A percentile compares a stretch with the other conserved stretches of the same genome.
Evolutionary conservation across 1,284 basidiomycete species (phyloP).

Genomic region (Cryptococcus sp.): DNA sequence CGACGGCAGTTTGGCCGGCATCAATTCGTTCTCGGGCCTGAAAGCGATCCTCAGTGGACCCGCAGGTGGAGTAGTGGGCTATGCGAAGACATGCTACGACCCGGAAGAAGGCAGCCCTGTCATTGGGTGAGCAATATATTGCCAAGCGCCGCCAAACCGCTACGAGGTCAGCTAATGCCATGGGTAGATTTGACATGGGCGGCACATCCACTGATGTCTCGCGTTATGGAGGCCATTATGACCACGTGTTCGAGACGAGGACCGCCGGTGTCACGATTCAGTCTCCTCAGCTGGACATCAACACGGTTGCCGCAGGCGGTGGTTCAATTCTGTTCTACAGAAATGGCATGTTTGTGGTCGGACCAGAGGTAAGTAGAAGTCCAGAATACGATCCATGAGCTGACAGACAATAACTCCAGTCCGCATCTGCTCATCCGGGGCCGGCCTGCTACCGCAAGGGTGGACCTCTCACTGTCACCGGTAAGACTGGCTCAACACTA

Average conservation of each 20-base stretch:
- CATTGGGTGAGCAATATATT: slow-evolving; percentile 5
- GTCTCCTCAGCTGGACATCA: slow-evolving; percentile 39
- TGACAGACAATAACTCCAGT: slow-evolving; percentile 42
- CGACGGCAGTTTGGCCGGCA: slow-evolving; percentile 52
- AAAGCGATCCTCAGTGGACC: slow-evolving; percentile 53
- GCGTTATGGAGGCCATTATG: slow-evolving; percentile 35
- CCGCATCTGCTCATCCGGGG: slow-evolving; percentile 39
- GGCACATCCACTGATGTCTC: slow-evolving; percentile 60
- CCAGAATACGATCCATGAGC: slow-evolving; percentile 4
- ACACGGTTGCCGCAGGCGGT: slow-evolving; percentile 54
- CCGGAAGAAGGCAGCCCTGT: slow-evolving; percentile 34
- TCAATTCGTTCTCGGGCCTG: slow-evolving; percentile 36
- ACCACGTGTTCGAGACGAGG: slow-evolving; percentile 61
- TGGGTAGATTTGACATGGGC: slow-evolving; percentile 60
- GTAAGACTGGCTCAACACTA: too few relatives aligned
- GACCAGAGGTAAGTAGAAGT: slow-evolving; percentile 26
- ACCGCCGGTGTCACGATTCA: slow-evolving; percentile 66
- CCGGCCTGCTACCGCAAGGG: slow-evolving; percentile 52
- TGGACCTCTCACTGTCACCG: slow-evolving; percentile 51
- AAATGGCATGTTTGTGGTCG: slow-evolving; percentile 46
- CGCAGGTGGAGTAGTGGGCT: slow-evolving; percentile 60
- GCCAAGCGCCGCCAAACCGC: background rate
- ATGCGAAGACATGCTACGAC: slow-evolving; percentile 48
- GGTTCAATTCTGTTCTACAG: slow-evolving; percentile 49
- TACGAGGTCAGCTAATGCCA: too few relatives aligned